Conservation (phyloP, 768 basidiomycete genomes). For the Flagelloscypha sp. region DNA sequence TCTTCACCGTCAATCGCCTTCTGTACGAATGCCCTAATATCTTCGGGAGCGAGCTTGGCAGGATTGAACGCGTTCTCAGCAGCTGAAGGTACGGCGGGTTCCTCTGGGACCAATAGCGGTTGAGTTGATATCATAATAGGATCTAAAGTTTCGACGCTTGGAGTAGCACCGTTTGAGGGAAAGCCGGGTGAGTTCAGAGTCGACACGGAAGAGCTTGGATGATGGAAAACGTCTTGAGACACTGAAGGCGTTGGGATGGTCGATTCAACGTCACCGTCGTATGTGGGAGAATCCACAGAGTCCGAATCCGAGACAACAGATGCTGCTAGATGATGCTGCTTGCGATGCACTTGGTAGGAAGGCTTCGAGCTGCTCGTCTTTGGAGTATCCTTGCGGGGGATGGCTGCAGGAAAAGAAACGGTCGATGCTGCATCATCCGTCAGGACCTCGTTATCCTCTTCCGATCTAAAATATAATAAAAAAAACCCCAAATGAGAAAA, state of each 20-base stretch:
- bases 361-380: conserved; percentile 17
- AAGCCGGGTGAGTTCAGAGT: conserved; percentile 40
- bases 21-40: conserved; percentile 71
- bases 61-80: conserved; percentile 46
- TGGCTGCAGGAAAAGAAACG: conserved; percentile 34
- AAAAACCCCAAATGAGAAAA: conserved; percentile 11
- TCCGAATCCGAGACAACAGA: conserved; percentile 59
- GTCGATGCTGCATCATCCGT: conserved; percentile 65
- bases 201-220: conserved; percentile 41
- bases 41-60: conserved; percentile 58
- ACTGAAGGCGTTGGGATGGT: conserved; percentile 32
- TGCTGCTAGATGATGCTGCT: conserved; percentile 47
- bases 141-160: conserved; percentile 1
- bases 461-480: conserved; percentile 43
- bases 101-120: conserved; percentile 24
- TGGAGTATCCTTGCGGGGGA: conserved; percentile 21
- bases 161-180: conserved; percentile 1
- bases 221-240: conserved; percentile 31
- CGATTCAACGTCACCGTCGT: conserved; percentile 85
- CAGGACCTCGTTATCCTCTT: conserved; percentile 83
- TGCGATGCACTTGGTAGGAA: conserved; percentile 13
- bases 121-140: too few relatives aligned
- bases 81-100: conserved; percentile 33
- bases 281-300: conserved; percentile 78
- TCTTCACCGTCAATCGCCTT: conserved; percentile 67